A percentile compares a stretch with the other conserved stretches of the same genome.
These are phyloP conservation scores for Dillenia suffruticosa DNA, from an alignment of 164 flowering plant genomes.

Conservation along the genomic window DNA sequence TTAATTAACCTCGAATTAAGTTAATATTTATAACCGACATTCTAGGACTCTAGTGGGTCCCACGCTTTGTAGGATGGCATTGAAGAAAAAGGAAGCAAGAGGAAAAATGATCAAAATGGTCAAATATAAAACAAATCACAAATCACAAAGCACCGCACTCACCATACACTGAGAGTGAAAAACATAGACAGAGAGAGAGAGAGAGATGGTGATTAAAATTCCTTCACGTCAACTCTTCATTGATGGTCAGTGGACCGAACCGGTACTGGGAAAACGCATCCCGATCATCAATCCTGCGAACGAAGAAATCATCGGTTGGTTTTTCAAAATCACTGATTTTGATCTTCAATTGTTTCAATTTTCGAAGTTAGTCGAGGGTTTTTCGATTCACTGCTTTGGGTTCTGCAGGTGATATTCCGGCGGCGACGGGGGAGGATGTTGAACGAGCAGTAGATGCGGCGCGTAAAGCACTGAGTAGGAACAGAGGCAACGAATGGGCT, in stretches of 20 bases:
- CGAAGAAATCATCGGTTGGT: slow-evolving; percentile 67
- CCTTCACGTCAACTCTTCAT: slow-evolving; percentile 82
- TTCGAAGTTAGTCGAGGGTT: neutral
- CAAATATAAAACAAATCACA: too few relatives aligned
- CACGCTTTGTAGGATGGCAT: too few relatives aligned
- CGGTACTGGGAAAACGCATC: slow-evolving; percentile 53
- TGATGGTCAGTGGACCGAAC: slow-evolving; percentile 83
- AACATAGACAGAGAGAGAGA: too few relatives aligned
- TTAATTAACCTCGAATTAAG: too few relatives aligned
- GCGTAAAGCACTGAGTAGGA: slow-evolving; percentile 55
- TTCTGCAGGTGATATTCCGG: slow-evolving; percentile 79
- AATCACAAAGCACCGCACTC: too few relatives aligned
- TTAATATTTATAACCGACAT: too few relatives aligned
- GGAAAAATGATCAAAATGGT: too few relatives aligned
- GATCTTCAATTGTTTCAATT: neutral
- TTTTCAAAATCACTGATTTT: neutral
- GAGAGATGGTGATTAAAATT: slow-evolving; percentile 44
- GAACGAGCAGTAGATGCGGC: slow-evolving; percentile 88
- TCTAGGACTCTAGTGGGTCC: too few relatives aligned
- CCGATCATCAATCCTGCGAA: slow-evolving; percentile 84
- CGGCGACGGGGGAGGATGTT: slow-evolving; percentile 89
- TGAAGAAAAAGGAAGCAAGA: too few relatives aligned
- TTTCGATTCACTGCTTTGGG: neutral
- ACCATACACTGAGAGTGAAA: too few relatives aligned
- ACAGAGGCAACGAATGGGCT: slow-evolving; percentile 73